A percentile compares a stretch with the other conserved stretches of the same genome.
Conservation (phyloP, 1,139 yeast genomes). For the Blastobotrys petasosporus region DNA sequence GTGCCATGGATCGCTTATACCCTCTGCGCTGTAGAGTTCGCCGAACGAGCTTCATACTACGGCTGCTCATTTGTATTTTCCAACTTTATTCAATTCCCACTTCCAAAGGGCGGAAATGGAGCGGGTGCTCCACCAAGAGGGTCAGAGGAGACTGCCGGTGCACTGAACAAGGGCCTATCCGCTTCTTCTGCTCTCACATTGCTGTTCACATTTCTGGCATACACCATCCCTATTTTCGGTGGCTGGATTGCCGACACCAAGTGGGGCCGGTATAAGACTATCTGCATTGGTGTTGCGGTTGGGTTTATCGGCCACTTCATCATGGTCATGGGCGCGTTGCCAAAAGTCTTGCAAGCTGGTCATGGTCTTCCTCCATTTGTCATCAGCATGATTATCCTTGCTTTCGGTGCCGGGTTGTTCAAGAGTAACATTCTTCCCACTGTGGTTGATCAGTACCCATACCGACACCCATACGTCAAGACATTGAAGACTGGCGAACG, state of each 20-base stretch:
- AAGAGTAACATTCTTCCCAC: slow-evolving; percentile 60
- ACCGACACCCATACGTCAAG: slow-evolving; percentile 47
- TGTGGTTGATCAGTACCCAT: slow-evolving; percentile 53
- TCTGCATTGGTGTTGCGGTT: too few species aligned
- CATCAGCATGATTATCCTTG: slow-evolving; percentile 48
- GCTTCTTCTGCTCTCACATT: slow-evolving; percentile 43
- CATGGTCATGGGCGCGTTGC: too few species aligned
- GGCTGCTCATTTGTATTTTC: slow-evolving; percentile 71
- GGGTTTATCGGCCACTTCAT: too few species aligned
- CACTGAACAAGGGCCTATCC: not conserved
- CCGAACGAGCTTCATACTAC: slow-evolving; percentile 79
- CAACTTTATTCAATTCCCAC: slow-evolving; percentile 58
- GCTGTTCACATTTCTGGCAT: slow-evolving; percentile 24
- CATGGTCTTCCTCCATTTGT: slow-evolving; percentile 40
- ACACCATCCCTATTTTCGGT: too few species aligned
- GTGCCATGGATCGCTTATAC: slow-evolving; percentile 45
- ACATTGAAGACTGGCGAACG: slow-evolving; percentile 47
- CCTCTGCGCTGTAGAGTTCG: slow-evolving; percentile 70
- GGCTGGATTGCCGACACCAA: too few species aligned
- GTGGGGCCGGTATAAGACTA: too few species aligned
- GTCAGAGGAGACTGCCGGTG: not conserved
- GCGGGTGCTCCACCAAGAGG: slow-evolving; percentile 29
- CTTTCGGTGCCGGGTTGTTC: slow-evolving; percentile 62
- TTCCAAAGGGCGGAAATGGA: slow-evolving; percentile 17
- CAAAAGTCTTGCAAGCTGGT: slow-evolving; percentile 32